Evolutionary conservation across 371 early-diverging fungal species (phyloP).

Genomic region (Apophysomyces sp.): DNA sequence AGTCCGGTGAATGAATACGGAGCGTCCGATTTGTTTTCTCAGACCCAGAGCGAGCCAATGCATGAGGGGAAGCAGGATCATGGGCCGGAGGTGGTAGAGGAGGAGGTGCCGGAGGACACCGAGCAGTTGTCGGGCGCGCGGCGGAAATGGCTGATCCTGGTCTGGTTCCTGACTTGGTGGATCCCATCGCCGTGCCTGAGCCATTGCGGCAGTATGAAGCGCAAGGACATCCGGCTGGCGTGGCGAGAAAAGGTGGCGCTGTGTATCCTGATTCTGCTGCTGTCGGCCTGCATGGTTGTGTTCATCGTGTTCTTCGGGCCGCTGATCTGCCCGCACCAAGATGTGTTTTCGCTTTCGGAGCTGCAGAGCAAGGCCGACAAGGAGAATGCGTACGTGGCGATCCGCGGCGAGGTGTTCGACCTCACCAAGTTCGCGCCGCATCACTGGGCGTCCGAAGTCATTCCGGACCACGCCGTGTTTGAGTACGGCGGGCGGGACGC

Average conservation of each 20-base stretch:
- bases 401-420: conserved; percentile 76
- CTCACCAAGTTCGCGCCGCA: conserved; percentile 62
- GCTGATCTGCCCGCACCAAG: conserved; percentile 83
- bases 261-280: conserved; percentile 71
- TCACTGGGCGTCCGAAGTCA: conserved; percentile 47
- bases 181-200: conserved; percentile 69
- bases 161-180: conserved; percentile 90
- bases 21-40: conserved; percentile 19
- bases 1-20: conserved; percentile 20
- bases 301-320: conserved; percentile 81
- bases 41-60: conserved; percentile 11
- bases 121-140: conserved; percentile 43
- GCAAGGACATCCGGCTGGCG: conserved; percentile 81
- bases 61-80: conserved; percentile 27
- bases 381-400: conserved; percentile 52
- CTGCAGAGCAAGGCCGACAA: conserved; percentile 35
- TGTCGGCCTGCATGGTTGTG: conserved; percentile 44
- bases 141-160: conserved; percentile 77
- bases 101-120: conserved; percentile 13
- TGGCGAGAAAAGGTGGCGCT: conserved; percentile 84
- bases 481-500: conserved; percentile 70
- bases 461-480: conserved; percentile 47
- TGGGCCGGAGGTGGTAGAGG: conserved; percentile 4
- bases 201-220: conserved; percentile 72
- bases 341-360: conserved; percentile 58